Evolutionary conservation across 805 yeast genomes (phyloP).

Genomic region (Komagataella phaffii): DNA sequence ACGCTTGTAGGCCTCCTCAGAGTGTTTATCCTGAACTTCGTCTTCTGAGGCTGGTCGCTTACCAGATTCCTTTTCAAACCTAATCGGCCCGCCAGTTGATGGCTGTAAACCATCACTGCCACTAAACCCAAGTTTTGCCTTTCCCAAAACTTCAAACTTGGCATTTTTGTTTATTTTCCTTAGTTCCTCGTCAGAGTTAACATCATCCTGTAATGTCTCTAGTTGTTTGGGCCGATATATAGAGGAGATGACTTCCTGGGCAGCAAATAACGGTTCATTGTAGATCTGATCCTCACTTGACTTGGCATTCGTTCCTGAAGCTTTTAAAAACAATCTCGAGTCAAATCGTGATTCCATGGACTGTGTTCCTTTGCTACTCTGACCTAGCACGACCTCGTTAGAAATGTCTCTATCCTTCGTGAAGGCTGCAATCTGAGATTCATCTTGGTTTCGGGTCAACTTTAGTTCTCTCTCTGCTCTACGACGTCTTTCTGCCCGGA

Average conservation of each 20-base stretch:
- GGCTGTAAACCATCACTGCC: slow-evolving; percentile 1
- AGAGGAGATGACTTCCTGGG: slow-evolving; percentile 34
- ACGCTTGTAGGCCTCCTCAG: background rate
- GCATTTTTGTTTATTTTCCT: slow-evolving; percentile 4
- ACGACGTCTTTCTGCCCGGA: slow-evolving; percentile 28
- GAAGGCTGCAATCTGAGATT: slow-evolving; percentile 24
- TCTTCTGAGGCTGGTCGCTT: background rate
- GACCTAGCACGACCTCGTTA: slow-evolving; percentile 38
- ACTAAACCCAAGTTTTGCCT: slow-evolving; percentile 5
- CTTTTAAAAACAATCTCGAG: slow-evolving; percentile 39
- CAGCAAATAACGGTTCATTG: slow-evolving; percentile 43
- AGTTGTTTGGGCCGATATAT: slow-evolving; percentile 28
- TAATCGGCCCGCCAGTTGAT: slow-evolving; percentile 10
- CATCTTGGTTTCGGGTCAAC: slow-evolving; percentile 28
- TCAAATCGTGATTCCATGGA: slow-evolving; percentile 36
- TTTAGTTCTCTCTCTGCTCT: slow-evolving; percentile 34
- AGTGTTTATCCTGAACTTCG: slow-evolving; percentile 2
- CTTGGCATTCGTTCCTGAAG: slow-evolving; percentile 21
- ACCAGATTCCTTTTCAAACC: slow-evolving; percentile 12
- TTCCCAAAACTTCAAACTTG: slow-evolving; percentile 6
- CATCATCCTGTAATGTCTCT: slow-evolving; percentile 8
- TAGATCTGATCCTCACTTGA: slow-evolving; percentile 36
- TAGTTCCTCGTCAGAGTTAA: slow-evolving; percentile 6
- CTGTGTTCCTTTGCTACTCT: slow-evolving; percentile 5
- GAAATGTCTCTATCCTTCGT: slow-evolving; percentile 39